Base-by-base conservation (phyloP, 768 basidiomycete genomes). In the Amanita fuliginea region DNA sequence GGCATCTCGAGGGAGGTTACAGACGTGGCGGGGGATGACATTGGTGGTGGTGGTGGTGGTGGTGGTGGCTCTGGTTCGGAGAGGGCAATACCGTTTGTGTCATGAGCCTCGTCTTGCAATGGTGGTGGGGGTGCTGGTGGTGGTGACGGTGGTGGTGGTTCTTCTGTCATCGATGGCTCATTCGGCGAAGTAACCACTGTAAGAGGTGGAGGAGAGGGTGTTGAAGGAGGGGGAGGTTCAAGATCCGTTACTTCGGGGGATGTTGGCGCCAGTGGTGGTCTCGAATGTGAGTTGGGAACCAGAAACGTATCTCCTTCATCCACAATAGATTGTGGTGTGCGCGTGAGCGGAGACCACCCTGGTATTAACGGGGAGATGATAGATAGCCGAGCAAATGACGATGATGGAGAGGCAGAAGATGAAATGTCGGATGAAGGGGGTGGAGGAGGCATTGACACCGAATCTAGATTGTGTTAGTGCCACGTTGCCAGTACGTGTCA, bases 351-450 rank as follows among this genome's bases (percentile, higher is more conserved):
- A 11, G 30, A 7, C 41, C 39, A 44, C 4, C 47, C 42, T 51
- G 46, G 64, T 51, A 44, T 69, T 66, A 40, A 64, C 64, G 55
- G 73, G 54, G 53, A 79, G 2, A 62, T 46, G 21, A 64, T 51
- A 1, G 78, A 78, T 34, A 80, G 64, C 44, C 71, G 74, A 40
- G 78, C 72, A 52, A 80, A 80, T 0, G 75, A 66, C 3, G 64
- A 60, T 0, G 77, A 69, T 1, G 76, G 76, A 0, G 77, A 78
- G 2, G 60, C 57, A 4, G 54, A 42, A 1, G 50, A 37, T 0
- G 32, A 21, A 13, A 51, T 11, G 9, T 33, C 8, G 11, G 37
- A 42, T 42, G 49, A 41, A 24, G 22, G 10, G 22, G 72, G 72
- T 18, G 76, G 74, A 5, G 76, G 77, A 4, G 77, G 76, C 77